Evolutionary conservation across 768 basidiomycete species (phyloP).

Genomic region (Russula sp.): DNA sequence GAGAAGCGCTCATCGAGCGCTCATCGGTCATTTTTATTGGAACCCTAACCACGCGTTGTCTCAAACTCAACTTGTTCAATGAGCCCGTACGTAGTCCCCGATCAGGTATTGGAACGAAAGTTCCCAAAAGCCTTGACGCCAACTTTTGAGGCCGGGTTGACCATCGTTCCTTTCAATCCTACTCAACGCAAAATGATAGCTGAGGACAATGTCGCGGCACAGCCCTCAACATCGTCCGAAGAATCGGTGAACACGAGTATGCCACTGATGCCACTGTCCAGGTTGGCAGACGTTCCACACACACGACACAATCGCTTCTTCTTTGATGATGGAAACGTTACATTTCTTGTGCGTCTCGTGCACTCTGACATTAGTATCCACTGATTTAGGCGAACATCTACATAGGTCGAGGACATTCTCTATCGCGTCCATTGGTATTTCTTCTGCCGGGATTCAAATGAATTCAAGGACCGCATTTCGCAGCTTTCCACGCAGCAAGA

Average conservation of each 20-base stretch:
- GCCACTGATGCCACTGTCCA: neutral
- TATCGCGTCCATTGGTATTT: slow-evolving; percentile 17
- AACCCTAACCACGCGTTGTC: neutral
- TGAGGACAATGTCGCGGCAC: neutral
- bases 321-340: slow-evolving; percentile 15
- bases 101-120: neutral
- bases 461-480: neutral
- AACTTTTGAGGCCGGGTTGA: neutral
- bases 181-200: neutral
- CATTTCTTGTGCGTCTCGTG: slow-evolving; percentile 3
- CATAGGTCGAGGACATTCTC: slow-evolving; percentile 7
- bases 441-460: slow-evolving; percentile 10
- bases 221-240: neutral
- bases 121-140: neutral
- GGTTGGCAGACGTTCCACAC: neutral
- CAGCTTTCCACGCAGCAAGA: neutral
- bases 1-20: neutral
- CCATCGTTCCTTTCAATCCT: slow-evolving; percentile 2
- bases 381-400: neutral
- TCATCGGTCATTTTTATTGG: too few species aligned
- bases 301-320: slow-evolving; percentile 1
- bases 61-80: neutral
- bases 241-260: neutral
- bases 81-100: neutral
- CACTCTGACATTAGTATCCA: neutral